These are phyloP conservation scores for Talaromyces sp. DNA, from an alignment of 2,329 filamentous ascomycete species.

Conservation along the genomic window DNA sequence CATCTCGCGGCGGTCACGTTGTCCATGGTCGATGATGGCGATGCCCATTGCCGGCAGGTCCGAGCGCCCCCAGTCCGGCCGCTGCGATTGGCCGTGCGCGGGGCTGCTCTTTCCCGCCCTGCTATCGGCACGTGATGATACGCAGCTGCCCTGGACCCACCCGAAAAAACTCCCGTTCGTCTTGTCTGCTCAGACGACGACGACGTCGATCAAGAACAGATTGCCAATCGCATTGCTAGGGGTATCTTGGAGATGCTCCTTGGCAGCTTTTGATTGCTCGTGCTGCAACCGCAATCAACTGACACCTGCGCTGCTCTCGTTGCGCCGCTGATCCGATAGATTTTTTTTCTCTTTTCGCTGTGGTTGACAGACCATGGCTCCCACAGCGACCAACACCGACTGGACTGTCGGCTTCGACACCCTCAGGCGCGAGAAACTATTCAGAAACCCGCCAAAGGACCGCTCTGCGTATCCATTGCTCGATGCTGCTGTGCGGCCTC, in stretches of 20 bases:
- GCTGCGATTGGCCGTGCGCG: not conserved
- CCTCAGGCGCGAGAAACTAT: conserved; percentile 78
- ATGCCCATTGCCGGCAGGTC: not conserved
- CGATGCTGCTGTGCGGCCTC: conserved; percentile 78
- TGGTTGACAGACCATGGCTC: conserved; percentile 42
- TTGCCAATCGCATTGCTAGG: not conserved
- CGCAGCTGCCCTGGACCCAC: conserved; percentile 5
- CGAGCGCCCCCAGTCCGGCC: not conserved
- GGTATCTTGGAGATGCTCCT: not conserved
- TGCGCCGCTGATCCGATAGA: not conserved
- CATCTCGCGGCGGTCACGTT: not conserved
- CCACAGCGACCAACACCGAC: conserved; percentile 56
- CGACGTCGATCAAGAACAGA: not conserved
- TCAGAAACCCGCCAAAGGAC: conserved; percentile 80
- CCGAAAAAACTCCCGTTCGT: conserved; percentile 32
- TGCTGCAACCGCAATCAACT: not conserved
- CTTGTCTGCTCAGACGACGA: not conserved
- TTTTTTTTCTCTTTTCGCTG: not conserved
- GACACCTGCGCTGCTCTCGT: not conserved
- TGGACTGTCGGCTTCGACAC: conserved; percentile 88
- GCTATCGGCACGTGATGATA: conserved; percentile 39
- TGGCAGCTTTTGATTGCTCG: not conserved
- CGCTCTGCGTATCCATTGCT: conserved; percentile 82
- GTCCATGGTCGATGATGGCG: not conserved
- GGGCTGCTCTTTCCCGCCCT: not conserved